phyloP scores from a whole-genome alignment of 1,284 basidiomycete species.

The Trichosporon sp. region DNA sequence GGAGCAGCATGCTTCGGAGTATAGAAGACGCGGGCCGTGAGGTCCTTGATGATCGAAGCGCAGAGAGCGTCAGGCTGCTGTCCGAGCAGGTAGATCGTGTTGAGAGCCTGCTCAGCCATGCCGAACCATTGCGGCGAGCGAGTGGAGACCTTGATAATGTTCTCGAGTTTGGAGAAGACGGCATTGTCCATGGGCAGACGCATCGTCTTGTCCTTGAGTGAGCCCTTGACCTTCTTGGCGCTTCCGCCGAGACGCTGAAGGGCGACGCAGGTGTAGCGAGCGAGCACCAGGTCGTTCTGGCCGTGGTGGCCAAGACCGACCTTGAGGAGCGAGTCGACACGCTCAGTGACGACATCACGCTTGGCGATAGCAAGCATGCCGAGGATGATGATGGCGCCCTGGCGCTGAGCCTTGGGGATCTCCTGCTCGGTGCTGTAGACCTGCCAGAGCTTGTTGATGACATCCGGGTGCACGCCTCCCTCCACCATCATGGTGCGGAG shows the following conservation, averaged over 20 bases:
- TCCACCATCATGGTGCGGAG: constrained; percentile 88
- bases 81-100: constrained; percentile 90
- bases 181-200: constrained; percentile 85
- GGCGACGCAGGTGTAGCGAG: constrained; percentile 91
- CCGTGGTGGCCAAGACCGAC: constrained; percentile 86
- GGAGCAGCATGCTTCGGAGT: constrained; percentile 8
- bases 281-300: constrained; percentile 84
- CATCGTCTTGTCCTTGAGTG: constrained; percentile 81
- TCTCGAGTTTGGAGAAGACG: constrained; percentile 81
- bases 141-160: constrained; percentile 73
- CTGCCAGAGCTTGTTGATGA: constrained; percentile 90
- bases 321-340: constrained; percentile 80
- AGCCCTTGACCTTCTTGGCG: constrained; percentile 97
- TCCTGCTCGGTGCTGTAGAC: constrained; percentile 80
- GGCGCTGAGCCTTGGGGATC: constrained; percentile 78
- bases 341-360: constrained; percentile 80
- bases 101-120: constrained; percentile 94
- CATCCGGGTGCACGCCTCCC: constrained; percentile 75
- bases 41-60: constrained; percentile 75
- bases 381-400: constrained; percentile 90
- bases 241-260: constrained; percentile 90
- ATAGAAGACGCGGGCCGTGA: constrained; percentile 73
- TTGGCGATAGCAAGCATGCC: constrained; percentile 92
- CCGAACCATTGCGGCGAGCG: constrained; percentile 87
- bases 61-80: constrained; percentile 91